Evolutionary conservation across 352 stramenopile species (phyloP).

Genomic region (Pythium dissotocum): DNA sequence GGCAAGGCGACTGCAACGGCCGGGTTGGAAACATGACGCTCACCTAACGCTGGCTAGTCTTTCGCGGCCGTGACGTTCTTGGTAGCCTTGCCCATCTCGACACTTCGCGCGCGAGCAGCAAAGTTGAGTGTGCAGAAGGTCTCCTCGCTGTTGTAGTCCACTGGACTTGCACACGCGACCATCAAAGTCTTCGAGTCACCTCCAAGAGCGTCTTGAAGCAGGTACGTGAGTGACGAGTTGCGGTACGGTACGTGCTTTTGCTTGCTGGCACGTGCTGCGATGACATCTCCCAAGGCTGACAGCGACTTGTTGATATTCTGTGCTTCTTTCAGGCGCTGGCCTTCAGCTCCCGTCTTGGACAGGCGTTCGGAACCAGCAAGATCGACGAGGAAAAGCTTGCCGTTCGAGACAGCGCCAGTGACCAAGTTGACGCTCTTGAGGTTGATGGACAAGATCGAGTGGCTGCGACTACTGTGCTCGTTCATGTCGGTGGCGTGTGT

Average conservation of each 20-base stretch:
- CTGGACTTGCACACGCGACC: conserved; percentile 88
- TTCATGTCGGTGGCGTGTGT: conserved; percentile 90
- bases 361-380: conserved; percentile 88
- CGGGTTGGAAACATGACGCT: not conserved
- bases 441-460: conserved; percentile 87
- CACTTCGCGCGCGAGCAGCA: conserved; percentile 75
- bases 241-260: conserved; percentile 93
- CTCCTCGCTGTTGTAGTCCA: conserved; percentile 92
- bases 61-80: conserved; percentile 73
- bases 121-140: conserved; percentile 95
- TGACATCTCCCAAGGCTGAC: conserved; percentile 97
- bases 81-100: conserved; percentile 89
- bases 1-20: not conserved
- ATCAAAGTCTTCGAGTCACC: conserved; percentile 94
- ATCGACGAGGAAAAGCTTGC: conserved; percentile 89
- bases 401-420: conserved; percentile 65
- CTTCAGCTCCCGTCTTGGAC: conserved; percentile 88
- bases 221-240: conserved; percentile 94
- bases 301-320: conserved; percentile 95
- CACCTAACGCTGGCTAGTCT: conserved; percentile 27
- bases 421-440: conserved; percentile 84
- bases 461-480: conserved; percentile 86
- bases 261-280: conserved; percentile 86
- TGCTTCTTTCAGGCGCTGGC: conserved; percentile 88
- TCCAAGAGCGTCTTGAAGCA: conserved; percentile 92